These are phyloP conservation scores for Syncephalastrum racemosum DNA, from an alignment of 371 early-diverging fungal genomes.

Conservation along the genomic window DNA sequence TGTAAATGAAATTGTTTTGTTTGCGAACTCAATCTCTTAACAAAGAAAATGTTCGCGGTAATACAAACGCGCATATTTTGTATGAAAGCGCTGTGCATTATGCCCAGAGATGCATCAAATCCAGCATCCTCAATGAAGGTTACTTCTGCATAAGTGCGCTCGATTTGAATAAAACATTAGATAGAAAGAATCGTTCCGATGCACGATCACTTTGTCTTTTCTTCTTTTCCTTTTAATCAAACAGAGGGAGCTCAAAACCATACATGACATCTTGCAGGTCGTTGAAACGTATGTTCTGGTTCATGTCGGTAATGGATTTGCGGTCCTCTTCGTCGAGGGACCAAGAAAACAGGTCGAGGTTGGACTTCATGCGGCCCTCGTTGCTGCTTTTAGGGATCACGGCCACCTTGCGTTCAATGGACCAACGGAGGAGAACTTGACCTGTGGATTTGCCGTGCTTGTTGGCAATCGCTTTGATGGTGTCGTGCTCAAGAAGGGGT, in stretches of 20 bases:
- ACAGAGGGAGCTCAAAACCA: constrained; percentile 39
- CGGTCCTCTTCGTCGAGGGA: constrained; percentile 20
- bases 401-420: constrained; percentile 43
- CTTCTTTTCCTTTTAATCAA: constrained; percentile 20
- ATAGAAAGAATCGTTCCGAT: no score
- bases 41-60: no score
- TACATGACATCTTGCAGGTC: constrained; percentile 15
- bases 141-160: no score
- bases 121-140: no score
- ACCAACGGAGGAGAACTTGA: constrained; percentile 56
- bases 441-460: constrained; percentile 36
- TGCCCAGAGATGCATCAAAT: no score
- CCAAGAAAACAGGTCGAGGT: constrained; percentile 27
- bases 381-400: constrained; percentile 65
- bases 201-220: neutral
- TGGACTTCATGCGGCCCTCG: constrained; percentile 41
- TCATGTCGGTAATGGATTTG: constrained; percentile 15
- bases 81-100: no score
- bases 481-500: constrained; percentile 28
- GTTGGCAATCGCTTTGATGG: constrained; percentile 37
- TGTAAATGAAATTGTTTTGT: no score
- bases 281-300: constrained; percentile 23
- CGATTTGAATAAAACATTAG: no score
- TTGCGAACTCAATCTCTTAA: no score
- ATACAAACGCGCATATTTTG: no score